Evolutionary conservation across 768 basidiomycete species (phyloP).

Genomic region (Boletus tylopilopsis): DNA sequence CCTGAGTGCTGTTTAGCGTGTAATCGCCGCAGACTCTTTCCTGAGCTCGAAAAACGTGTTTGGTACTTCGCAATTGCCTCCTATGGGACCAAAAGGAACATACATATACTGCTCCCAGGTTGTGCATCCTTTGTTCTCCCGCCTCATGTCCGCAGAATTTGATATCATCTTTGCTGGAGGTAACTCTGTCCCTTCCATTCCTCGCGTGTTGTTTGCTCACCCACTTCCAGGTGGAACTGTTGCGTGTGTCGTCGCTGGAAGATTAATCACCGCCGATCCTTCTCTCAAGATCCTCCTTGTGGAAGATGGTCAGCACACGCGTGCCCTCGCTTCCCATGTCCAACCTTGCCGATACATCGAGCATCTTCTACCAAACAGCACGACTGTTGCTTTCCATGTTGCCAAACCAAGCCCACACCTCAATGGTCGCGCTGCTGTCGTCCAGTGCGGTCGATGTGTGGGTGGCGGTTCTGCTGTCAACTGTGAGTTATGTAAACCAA

Average conservation of each 20-base stretch:
- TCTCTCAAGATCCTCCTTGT: conserved; percentile 55
- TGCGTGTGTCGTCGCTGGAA: conserved; percentile 51
- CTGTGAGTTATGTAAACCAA: conserved; percentile 36
- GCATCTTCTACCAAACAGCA: conserved; percentile 38
- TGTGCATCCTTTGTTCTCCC: too few species aligned
- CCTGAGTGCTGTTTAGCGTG: too few species aligned
- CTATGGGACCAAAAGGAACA: too few species aligned
- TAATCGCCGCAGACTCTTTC: too few species aligned
- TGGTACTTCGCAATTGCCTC: too few species aligned
- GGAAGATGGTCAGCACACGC: conserved; percentile 54
- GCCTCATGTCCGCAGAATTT: conserved; percentile 21
- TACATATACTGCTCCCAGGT: too few species aligned
- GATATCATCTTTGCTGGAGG: conserved; percentile 63
- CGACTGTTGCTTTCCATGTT: conserved; percentile 42
- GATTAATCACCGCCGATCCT: conserved; percentile 52
- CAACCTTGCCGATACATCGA: conserved; percentile 52
- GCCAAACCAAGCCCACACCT: conserved; percentile 39
- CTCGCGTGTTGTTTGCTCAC: background rate
- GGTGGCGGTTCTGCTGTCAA: conserved; percentile 66
- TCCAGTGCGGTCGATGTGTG: conserved; percentile 46
- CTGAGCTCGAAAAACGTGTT: too few species aligned
- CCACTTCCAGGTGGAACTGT: conserved; percentile 40
- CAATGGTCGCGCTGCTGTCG: conserved; percentile 41
- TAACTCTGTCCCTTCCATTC: conserved; percentile 8
- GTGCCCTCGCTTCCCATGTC: conserved; percentile 42